Evolutionary conservation across 306 rosid species (phyloP).

Genomic region (Cicer pinnatifidum): DNA sequence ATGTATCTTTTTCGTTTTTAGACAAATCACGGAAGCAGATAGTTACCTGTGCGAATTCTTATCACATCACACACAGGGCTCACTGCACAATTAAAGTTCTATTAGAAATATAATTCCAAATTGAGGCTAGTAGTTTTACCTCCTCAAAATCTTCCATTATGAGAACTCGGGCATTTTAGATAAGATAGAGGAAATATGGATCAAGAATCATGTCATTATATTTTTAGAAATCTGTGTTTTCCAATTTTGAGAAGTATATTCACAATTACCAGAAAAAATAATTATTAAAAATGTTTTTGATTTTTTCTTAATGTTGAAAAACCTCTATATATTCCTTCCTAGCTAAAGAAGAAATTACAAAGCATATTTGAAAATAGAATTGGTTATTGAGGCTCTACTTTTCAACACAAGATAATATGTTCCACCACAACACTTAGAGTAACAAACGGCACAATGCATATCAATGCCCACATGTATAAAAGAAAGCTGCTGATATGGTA

Average conservation of each 20-base stretch:
- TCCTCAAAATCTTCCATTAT: conserved; percentile 8
- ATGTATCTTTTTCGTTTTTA: not conserved
- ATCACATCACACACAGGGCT: conserved; percentile 75
- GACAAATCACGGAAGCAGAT: conserved; percentile 32
- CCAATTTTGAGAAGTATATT: conserved; percentile 23
- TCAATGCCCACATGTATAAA: conserved; percentile 15
- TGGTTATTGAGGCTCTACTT: conserved; percentile 30
- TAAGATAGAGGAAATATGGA: conserved; percentile 14
- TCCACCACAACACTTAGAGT: not conserved
- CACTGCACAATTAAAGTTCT: conserved; percentile 63
- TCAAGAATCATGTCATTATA: conserved; percentile 2
- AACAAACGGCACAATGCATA: conserved; percentile 8
- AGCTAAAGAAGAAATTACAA: conserved; percentile 21
- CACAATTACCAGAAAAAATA: conserved; percentile 16
- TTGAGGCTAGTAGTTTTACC: conserved; percentile 6
- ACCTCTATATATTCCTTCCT: conserved; percentile 19
- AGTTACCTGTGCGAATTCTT: conserved; percentile 87
- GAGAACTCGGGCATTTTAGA: conserved; percentile 6
- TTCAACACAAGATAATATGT: conserved; percentile 17
- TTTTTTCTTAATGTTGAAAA: conserved; percentile 14
- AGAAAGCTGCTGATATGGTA: conserved; percentile 16
- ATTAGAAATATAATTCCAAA: conserved; percentile 40
- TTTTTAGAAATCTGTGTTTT: conserved; percentile 19
- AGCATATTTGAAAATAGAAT: conserved; percentile 15
- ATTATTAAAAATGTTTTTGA: conserved; percentile 1